A percentile compares a stretch with the other conserved stretches of the same genome.
phyloP scores from a whole-genome alignment of 1,284 basidiomycete species.

The Xanthoconium separans region DNA sequence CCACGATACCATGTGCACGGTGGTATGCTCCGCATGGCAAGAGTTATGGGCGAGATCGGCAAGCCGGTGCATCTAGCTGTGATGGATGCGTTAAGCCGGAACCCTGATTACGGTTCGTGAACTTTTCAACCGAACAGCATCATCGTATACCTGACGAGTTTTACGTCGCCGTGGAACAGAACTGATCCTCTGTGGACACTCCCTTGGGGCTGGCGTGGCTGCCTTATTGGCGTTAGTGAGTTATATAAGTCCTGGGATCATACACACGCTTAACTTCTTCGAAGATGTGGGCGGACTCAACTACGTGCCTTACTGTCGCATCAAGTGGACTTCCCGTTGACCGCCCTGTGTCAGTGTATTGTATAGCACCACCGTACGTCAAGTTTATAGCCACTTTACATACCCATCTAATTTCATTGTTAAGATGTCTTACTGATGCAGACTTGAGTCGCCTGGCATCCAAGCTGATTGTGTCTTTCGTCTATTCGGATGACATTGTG shows the following conservation, averaged over 20 bases:
- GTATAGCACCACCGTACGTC: slow-evolving; percentile 77
- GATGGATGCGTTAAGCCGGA: slow-evolving; percentile 62
- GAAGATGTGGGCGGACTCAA: slow-evolving; percentile 83
- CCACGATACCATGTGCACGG: slow-evolving; percentile 63
- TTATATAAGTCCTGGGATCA: slow-evolving; percentile 5
- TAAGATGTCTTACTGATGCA: slow-evolving; percentile 59
- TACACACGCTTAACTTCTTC: slow-evolving; percentile 1
- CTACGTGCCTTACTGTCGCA: slow-evolving; percentile 68
- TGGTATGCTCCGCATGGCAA: slow-evolving; percentile 78
- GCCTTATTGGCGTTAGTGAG: slow-evolving; percentile 71
- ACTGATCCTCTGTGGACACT: slow-evolving; percentile 79
- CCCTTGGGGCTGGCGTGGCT: slow-evolving; percentile 85
- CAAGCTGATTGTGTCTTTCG: slow-evolving; percentile 71
- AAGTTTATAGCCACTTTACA: slow-evolving; percentile 6
- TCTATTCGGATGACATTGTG: slow-evolving; percentile 82
- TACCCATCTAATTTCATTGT: not conserved
- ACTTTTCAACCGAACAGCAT: not conserved
- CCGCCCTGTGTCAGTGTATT: slow-evolving; percentile 71
- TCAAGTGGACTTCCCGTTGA: slow-evolving; percentile 70
- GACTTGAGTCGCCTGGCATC: slow-evolving; percentile 54
- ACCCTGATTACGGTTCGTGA: slow-evolving; percentile 65
- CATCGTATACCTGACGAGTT: slow-evolving; percentile 5
- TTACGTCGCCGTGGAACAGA: slow-evolving; percentile 40
- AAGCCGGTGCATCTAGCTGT: slow-evolving; percentile 79
- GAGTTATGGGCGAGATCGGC: slow-evolving; percentile 73